Conservation (phyloP, 768 basidiomycete genomes). For the Boletus edulis region DNA sequence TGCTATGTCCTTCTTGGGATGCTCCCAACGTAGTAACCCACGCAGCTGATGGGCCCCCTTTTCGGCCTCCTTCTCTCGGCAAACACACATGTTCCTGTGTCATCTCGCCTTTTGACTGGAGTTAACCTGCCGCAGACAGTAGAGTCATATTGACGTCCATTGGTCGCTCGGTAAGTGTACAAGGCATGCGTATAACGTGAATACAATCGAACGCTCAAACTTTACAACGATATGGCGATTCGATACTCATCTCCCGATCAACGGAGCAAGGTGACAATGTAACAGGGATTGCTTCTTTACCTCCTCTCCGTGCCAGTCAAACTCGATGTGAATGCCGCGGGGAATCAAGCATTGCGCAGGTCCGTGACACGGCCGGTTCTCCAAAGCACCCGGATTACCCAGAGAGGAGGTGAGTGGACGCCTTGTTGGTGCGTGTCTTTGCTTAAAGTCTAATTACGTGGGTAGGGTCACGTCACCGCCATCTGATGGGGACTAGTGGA, state of each 20-base stretch:
- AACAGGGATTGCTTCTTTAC: constrained; percentile 10
- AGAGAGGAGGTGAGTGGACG: constrained; percentile 17
- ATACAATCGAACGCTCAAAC: background rate
- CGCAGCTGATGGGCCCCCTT: constrained; percentile 33
- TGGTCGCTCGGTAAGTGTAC: constrained; percentile 8
- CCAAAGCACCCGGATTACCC: constrained; percentile 18
- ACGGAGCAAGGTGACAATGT: constrained; percentile 12
- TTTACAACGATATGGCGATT: too few relatives aligned
- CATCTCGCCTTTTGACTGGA: constrained; percentile 19
- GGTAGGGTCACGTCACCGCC: constrained; percentile 29
- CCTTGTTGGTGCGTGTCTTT: constrained; percentile 31
- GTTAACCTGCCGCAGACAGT: constrained; percentile 10
- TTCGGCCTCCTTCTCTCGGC: constrained; percentile 27
- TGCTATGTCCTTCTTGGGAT: constrained; percentile 22
- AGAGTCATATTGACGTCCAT: constrained; percentile 10
- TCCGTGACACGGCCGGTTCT: constrained; percentile 21
- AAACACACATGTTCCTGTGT: constrained; percentile 8
- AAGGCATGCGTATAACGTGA: constrained; percentile 15
- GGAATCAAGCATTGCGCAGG: constrained; percentile 21
- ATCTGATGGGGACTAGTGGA: constrained; percentile 23
- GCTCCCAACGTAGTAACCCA: constrained; percentile 20
- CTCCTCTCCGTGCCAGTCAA: constrained; percentile 8
- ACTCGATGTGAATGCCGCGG: constrained; percentile 32
- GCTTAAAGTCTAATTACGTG: constrained; percentile 40
- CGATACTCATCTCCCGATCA: constrained; percentile 18